A percentile compares a stretch with the other conserved stretches of the same genome.
These are phyloP conservation scores for Fremontodendron californicum DNA, from an alignment of 345 rosid genomes.

Conservation along the genomic window DNA sequence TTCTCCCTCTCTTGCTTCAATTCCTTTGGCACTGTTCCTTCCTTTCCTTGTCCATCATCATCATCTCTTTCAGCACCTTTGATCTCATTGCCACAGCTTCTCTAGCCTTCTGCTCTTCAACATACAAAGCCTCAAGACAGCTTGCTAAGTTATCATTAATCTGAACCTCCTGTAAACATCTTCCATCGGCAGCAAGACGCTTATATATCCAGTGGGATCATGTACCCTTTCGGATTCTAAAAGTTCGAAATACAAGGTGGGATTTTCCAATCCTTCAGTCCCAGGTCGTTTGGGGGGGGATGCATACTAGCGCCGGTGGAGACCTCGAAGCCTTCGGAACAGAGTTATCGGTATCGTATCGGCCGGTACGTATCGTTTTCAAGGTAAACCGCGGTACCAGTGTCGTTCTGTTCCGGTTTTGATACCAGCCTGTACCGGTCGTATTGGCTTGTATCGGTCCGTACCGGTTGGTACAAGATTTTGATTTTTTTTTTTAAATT, in stretches of 20 bases:
- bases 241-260: constrained; percentile 97
- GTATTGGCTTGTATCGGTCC: too few species aligned
- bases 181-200: constrained; percentile 98
- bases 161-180: constrained; percentile 88
- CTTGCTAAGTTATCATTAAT: constrained; percentile 91
- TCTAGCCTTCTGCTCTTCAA: constrained; percentile 96
- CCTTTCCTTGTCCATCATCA: constrained; percentile 89
- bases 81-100: constrained; percentile 98
- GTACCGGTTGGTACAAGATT: too few species aligned
- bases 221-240: constrained; percentile 94
- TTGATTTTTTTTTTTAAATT: too few species aligned
- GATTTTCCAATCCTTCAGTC: constrained; percentile 97
- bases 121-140: constrained; percentile 83
- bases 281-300: constrained; percentile 94
- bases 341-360: too few species aligned
- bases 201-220: constrained; percentile 96
- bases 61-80: constrained; percentile 91
- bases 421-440: too few species aligned
- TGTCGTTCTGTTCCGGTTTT: too few species aligned
- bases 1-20: constrained; percentile 75
- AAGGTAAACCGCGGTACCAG: too few species aligned
- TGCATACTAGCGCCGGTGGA: constrained; percentile 98
- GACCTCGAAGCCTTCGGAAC: constrained; percentile 94
- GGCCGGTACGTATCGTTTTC: too few species aligned
- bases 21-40: constrained; percentile 74